Evolutionary conservation across 129 eudicot species (phyloP).

Genomic region (Flaveria sonorensis): DNA sequence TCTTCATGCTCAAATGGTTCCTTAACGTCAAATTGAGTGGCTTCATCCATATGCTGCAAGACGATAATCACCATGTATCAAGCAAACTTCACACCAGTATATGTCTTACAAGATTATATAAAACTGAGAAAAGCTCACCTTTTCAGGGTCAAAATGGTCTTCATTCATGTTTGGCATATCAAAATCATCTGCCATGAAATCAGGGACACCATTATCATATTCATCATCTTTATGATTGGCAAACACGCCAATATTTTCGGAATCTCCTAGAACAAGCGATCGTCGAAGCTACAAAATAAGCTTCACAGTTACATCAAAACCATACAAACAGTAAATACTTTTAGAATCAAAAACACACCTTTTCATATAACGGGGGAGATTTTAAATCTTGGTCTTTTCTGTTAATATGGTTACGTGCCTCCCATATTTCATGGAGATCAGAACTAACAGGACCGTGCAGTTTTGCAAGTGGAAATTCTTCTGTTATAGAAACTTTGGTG

Average conservation of each 20-base stretch:
- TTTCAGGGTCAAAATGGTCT: slow-evolving; percentile 44
- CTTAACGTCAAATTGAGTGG: slow-evolving; percentile 34
- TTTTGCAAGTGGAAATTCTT: slow-evolving; percentile 81
- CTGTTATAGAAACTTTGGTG: slow-evolving; percentile 37
- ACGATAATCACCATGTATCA: slow-evolving; percentile 15
- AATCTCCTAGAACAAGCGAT: slow-evolving; percentile 61
- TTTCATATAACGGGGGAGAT: slow-evolving; percentile 67
- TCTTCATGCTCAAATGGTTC: slow-evolving; percentile 50
- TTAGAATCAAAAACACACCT: slow-evolving; percentile 50
- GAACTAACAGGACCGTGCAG: slow-evolving; percentile 67
- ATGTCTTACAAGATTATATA: slow-evolving; percentile 1
- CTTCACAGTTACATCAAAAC: slow-evolving; percentile 24
- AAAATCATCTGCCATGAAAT: slow-evolving; percentile 52
- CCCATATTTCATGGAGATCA: slow-evolving; percentile 75
- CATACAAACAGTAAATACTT: background rate
- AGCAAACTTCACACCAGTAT: background rate
- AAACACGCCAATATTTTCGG: slow-evolving; percentile 35
- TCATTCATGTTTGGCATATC: slow-evolving; percentile 72
- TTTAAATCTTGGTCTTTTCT: slow-evolving; percentile 42
- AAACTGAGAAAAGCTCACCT: slow-evolving; percentile 37
- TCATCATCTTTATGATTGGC: slow-evolving; percentile 40
- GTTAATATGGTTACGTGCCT: slow-evolving; percentile 34
- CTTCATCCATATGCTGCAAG: slow-evolving; percentile 53
- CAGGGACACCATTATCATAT: slow-evolving; percentile 52
- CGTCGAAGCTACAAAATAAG: slow-evolving; percentile 73